phyloP scores from a whole-genome alignment of 371 early-diverging fungal genomes.

The Basidiobolus meristosporus region DNA sequence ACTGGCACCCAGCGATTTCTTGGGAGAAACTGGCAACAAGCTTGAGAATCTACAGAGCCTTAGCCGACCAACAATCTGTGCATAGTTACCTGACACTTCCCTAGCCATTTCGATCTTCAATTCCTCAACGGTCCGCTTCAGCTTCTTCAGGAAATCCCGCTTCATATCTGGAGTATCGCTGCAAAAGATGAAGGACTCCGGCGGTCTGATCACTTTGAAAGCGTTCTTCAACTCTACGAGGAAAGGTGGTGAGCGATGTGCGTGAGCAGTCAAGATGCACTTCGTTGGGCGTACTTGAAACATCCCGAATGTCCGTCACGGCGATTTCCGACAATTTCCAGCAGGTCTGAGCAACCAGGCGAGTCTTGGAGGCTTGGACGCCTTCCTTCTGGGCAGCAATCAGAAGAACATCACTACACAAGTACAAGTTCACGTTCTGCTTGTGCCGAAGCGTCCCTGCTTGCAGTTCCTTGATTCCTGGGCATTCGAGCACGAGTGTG shows the following conservation, averaged over 20 bases:
- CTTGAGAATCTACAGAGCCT: no score
- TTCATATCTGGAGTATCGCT: no score
- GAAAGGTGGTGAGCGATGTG: not conserved
- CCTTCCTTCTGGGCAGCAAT: slow-evolving; percentile 58
- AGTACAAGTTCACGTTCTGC: slow-evolving; percentile 53
- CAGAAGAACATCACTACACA: slow-evolving; percentile 65
- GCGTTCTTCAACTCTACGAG: no score
- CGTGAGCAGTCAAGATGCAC: not conserved
- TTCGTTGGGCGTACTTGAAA: slow-evolving; percentile 21
- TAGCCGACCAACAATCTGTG: no score
- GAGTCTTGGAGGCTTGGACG: slow-evolving; percentile 35
- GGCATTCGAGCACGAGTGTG: slow-evolving; percentile 61
- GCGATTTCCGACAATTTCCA: slow-evolving; percentile 53
- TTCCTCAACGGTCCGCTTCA: no score
- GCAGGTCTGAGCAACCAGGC: slow-evolving; percentile 61
- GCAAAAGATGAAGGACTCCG: no score
- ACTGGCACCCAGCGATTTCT: no score
- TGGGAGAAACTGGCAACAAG: no score
- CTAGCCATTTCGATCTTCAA: no score
- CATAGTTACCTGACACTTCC: no score
- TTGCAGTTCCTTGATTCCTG: slow-evolving; percentile 58
- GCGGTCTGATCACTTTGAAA: no score
- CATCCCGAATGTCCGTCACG: slow-evolving; percentile 63
- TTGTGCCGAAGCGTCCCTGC: slow-evolving; percentile 48
- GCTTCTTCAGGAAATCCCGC: no score